phyloP scores from a whole-genome alignment of 768 basidiomycete species.

The Hygrophorus russula region DNA sequence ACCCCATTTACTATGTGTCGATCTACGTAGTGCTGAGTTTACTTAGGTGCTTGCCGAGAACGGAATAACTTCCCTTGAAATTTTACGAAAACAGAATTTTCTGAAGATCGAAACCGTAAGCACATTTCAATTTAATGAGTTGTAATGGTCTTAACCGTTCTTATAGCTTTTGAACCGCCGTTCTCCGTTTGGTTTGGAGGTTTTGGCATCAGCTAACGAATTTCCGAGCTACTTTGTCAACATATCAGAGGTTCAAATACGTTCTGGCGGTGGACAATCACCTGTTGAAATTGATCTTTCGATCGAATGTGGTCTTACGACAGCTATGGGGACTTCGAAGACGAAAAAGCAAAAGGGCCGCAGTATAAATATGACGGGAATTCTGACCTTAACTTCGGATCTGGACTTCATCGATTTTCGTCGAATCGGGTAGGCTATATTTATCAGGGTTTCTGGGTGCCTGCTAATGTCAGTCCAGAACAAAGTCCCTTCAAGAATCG shows the following conservation, averaged over 20 bases:
- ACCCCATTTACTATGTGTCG: constrained; percentile 7
- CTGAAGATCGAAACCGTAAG: constrained; percentile 53
- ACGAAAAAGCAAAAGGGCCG: constrained; percentile 33
- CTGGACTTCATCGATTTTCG: constrained; percentile 69
- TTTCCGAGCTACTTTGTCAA: constrained; percentile 55
- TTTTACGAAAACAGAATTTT: constrained; percentile 45
- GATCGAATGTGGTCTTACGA: constrained; percentile 44
- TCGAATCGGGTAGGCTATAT: constrained; percentile 52
- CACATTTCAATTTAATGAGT: not conserved
- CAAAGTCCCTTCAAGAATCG: constrained; percentile 46
- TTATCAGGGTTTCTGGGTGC: not conserved
- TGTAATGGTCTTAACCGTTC: not conserved
- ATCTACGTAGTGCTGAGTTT: not conserved
- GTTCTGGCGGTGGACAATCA: constrained; percentile 30
- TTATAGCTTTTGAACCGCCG: constrained; percentile 64
- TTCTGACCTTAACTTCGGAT: constrained; percentile 73
- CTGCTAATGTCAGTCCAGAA: constrained; percentile 30
- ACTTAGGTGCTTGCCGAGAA: constrained; percentile 62
- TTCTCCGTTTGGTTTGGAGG: constrained; percentile 62
- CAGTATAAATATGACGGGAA: constrained; percentile 49
- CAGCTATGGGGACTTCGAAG: constrained; percentile 18
- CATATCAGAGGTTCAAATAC: constrained; percentile 35
- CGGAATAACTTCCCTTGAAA: constrained; percentile 53
- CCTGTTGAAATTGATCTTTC: constrained; percentile 48
- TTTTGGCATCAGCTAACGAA: constrained; percentile 47